Percentiles rank a stretch among this genome's conserved stretches.
phyloP scores from a whole-genome alignment of 1,284 basidiomycete genomes.

The Omphalotus olearius region DNA sequence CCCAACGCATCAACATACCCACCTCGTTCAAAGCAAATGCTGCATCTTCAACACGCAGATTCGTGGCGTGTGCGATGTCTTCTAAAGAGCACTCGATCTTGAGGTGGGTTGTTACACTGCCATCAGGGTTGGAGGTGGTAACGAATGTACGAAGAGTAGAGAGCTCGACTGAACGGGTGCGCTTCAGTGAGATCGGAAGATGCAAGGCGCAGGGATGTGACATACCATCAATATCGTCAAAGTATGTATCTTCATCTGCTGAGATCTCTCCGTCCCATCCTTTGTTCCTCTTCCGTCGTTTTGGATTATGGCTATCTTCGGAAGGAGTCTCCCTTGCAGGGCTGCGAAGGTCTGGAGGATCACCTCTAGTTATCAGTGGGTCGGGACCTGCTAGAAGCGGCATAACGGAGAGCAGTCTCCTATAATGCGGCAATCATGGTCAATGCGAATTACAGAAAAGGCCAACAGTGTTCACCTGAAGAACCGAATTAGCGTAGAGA shows the following conservation, averaged over 20 bases:
- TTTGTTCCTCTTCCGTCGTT: constrained; percentile 47
- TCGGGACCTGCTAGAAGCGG: constrained; percentile 40
- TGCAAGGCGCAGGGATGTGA: constrained; percentile 2
- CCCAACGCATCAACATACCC: constrained; percentile 59
- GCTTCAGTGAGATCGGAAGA: neutral
- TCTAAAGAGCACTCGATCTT: constrained; percentile 62
- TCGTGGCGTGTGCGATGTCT: constrained; percentile 76
- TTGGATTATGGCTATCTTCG: constrained; percentile 1
- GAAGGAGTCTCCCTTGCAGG: constrained; percentile 28
- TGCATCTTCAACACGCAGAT: constrained; percentile 81
- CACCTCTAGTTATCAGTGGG: constrained; percentile 36
- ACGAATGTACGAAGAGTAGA: constrained; percentile 49
- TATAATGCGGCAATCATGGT: neutral
- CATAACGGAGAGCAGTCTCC: constrained; percentile 35
- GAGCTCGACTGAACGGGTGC: constrained; percentile 16
- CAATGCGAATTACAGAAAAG: constrained; percentile 44
- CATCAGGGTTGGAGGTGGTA: constrained; percentile 54
- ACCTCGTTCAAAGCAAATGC: constrained; percentile 87
- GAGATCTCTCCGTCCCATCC: constrained; percentile 61
- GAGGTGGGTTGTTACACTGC: constrained; percentile 63
- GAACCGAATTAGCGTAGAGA: constrained; percentile 79
- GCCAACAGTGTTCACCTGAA: constrained; percentile 43
- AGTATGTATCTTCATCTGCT: constrained; percentile 26
- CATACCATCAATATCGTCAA: constrained; percentile 31
- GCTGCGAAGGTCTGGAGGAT: constrained; percentile 38